Percentiles rank a stretch among this genome's conserved stretches.
Conservation (phyloP, 495 filamentous ascomycete species). For the Penicillium turbatum region DNA sequence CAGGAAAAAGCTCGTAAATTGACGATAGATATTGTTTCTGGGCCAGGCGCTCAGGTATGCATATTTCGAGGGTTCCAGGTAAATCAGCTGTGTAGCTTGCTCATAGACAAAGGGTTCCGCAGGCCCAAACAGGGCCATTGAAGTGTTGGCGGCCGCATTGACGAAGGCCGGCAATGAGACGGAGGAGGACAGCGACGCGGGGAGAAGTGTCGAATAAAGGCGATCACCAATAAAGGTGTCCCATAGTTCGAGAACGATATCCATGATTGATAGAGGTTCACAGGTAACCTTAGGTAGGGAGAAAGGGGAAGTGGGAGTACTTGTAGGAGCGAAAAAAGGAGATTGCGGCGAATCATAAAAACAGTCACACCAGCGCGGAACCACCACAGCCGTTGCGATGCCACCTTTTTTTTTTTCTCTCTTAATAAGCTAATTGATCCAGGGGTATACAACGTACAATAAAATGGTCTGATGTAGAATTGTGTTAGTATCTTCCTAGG, state of each 20-base stretch:
- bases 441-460: not conserved
- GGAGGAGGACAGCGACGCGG: conserved; percentile 52
- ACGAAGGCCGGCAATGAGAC: conserved; percentile 39
- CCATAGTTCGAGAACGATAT: conserved; percentile 80
- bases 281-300: not conserved
- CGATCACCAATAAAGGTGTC: conserved; percentile 84
- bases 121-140: conserved; percentile 39
- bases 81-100: conserved; percentile 68
- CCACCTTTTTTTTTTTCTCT: conserved; percentile 6
- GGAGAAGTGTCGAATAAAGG: conserved; percentile 68
- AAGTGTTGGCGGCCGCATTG: conserved; percentile 38
- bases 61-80: conserved; percentile 65
- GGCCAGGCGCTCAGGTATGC: conserved; percentile 80
- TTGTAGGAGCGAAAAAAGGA: conserved; percentile 11
- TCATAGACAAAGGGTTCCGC: conserved; percentile 56
- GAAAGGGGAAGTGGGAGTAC: not conserved
- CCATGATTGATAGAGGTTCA: conserved; percentile 54
- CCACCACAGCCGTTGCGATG: conserved; percentile 25
- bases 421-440: conserved; percentile 19
- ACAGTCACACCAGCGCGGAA: conserved; percentile 46
- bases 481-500: too few relatives aligned
- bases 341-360: conserved; percentile 25
- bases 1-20: conserved; percentile 68
- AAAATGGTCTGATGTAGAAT: not conserved
- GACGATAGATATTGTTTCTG: conserved; percentile 76